Conservation (phyloP, 345 rosid species). For the Stellera chamaejasme region DNA sequence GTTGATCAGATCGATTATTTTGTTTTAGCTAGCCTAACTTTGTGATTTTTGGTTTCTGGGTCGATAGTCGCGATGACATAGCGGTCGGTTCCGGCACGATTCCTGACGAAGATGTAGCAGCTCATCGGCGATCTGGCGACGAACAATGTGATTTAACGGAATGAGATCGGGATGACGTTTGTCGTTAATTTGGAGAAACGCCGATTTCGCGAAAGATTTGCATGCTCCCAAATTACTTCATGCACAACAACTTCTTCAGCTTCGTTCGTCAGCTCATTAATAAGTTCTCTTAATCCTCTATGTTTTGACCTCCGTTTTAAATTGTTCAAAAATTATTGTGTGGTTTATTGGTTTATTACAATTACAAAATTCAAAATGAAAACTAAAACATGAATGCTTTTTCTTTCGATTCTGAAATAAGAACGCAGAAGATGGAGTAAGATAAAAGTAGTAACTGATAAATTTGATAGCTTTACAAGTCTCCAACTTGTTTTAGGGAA, state of each 20-base stretch:
- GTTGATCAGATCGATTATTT: not conserved
- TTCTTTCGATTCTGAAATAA: too few relatives aligned
- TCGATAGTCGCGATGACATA: slow-evolving; percentile 15
- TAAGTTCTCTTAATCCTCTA: slow-evolving; percentile 21
- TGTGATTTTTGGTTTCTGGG: slow-evolving; percentile 4
- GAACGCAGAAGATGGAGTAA: too few relatives aligned
- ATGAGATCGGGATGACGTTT: slow-evolving; percentile 54
- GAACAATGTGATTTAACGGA: slow-evolving; percentile 80
- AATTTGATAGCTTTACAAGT: too few relatives aligned
- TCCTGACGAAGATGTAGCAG: slow-evolving; percentile 65
- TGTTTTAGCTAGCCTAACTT: not conserved
- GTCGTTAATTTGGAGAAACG: slow-evolving; percentile 67
- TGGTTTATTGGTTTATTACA: not conserved
- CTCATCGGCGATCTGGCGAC: slow-evolving; percentile 60
- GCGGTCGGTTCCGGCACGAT: slow-evolving; percentile 72
- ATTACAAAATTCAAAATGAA: too few relatives aligned
- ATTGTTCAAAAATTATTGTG: not conserved
- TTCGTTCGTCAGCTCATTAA: slow-evolving; percentile 82
- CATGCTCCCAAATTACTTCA: slow-evolving; percentile 66
- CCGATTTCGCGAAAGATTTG: slow-evolving; percentile 60
- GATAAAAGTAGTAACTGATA: too few relatives aligned
- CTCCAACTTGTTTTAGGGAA: too few relatives aligned
- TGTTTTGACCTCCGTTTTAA: not conserved
- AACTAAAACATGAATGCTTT: too few relatives aligned
- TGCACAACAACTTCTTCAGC: slow-evolving; percentile 80